A percentile compares a stretch with the other conserved stretches of the same genome.
phyloP scores from a whole-genome alignment of 2,329 filamentous ascomycete genomes.

The Alternaria consortialis region DNA sequence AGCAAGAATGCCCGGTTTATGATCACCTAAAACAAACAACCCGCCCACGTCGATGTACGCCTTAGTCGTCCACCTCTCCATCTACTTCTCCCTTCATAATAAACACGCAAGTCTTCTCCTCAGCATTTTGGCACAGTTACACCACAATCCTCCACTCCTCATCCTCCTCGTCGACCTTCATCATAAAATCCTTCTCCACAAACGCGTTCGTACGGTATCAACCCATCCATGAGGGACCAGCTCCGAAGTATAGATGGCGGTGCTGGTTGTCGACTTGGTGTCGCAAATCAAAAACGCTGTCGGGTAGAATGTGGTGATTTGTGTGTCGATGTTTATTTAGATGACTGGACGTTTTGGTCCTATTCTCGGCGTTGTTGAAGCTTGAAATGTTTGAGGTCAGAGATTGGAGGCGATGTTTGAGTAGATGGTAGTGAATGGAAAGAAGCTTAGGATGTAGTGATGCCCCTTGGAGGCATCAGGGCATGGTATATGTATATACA shows the following conservation, averaged over 20 bases:
- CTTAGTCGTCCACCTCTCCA: background rate
- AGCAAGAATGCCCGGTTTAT: background rate
- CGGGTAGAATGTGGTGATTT: background rate
- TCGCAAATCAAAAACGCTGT: background rate
- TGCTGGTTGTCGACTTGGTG: background rate
- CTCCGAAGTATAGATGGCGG: background rate
- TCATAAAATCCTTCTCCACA: background rate
- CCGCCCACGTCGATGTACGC: background rate
- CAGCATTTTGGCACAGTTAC: background rate
- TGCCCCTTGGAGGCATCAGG: no score
- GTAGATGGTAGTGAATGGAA: no score
- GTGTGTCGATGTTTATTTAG: background rate
- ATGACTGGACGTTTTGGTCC: background rate
- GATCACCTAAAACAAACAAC: background rate
- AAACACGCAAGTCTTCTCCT: conserved; percentile 2
- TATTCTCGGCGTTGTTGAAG: background rate
- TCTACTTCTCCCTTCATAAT: background rate
- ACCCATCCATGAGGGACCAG: background rate
- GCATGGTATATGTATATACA: no score
- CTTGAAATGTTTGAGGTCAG: background rate
- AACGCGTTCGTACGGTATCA: background rate
- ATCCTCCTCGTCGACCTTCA: background rate
- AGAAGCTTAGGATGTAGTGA: no score
- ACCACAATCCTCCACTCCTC: background rate
- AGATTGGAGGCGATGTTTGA: no score